A percentile compares a stretch with the other conserved stretches of the same genome.
Evolutionary conservation across 2,329 filamentous ascomycete genomes (phyloP).

Genomic region (Penicillium sp.): DNA sequence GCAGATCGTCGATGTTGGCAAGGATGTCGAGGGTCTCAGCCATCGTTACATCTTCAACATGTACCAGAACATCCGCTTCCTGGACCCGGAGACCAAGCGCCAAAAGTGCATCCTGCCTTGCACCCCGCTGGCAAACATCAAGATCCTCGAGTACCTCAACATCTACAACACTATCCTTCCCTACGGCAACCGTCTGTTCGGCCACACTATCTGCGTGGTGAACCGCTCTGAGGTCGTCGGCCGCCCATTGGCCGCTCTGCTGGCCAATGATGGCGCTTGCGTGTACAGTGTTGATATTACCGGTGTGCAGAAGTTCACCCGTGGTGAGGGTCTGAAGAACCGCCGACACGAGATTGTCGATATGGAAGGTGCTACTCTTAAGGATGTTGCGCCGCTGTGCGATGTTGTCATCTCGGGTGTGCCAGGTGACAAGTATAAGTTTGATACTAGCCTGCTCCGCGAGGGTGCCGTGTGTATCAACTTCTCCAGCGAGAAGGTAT

Average conservation of each 20-base stretch:
- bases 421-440: slow-evolving; percentile 85
- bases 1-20: slow-evolving; percentile 85
- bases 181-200: slow-evolving; percentile 90
- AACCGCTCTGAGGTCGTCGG: slow-evolving; percentile 97
- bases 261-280: slow-evolving; percentile 93
- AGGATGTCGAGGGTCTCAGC: slow-evolving; percentile 94
- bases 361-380: slow-evolving; percentile 77
- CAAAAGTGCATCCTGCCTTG: slow-evolving; percentile 95
- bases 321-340: slow-evolving; percentile 85
- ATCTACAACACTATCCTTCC: slow-evolving; percentile 96
- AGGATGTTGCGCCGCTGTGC: slow-evolving; percentile 82
- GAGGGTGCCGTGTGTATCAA: slow-evolving; percentile 98
- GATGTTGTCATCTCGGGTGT: slow-evolving; percentile 96
- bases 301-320: slow-evolving; percentile 88
- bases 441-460: slow-evolving; percentile 79
- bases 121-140: slow-evolving; percentile 93
- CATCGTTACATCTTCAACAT: slow-evolving; percentile 98
- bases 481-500: slow-evolving; percentile 85
- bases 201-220: slow-evolving; percentile 93
- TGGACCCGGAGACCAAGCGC: slow-evolving; percentile 70
- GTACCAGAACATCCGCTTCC: slow-evolving; percentile 97
- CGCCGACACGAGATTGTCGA: slow-evolving; percentile 85
- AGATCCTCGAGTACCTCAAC: slow-evolving; percentile 92
- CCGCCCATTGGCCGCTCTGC: slow-evolving; percentile 84
- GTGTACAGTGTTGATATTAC: slow-evolving; percentile 95